Evolutionary conservation across 1,139 yeast species (phyloP).

Genomic region (Debaryomycetaceae sp.): DNA sequence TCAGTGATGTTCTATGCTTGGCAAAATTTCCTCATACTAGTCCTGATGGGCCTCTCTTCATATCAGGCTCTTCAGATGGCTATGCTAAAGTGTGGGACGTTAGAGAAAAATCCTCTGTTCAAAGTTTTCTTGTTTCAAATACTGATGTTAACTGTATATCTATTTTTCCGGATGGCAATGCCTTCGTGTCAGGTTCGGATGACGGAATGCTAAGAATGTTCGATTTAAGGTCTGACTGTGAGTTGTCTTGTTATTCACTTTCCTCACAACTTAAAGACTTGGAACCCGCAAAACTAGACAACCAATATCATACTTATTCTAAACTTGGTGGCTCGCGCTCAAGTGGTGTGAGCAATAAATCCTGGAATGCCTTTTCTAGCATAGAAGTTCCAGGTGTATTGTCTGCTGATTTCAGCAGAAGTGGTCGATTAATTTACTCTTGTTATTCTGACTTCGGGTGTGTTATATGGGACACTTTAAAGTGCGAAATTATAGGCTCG

Average conservation of each 20-base stretch:
- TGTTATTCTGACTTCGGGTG: slow-evolving; percentile 78
- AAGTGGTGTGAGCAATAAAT: neutral
- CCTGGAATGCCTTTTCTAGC: slow-evolving; percentile 15
- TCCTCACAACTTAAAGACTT: slow-evolving; percentile 13
- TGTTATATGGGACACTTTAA: slow-evolving; percentile 74
- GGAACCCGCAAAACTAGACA: neutral
- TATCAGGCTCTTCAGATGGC: slow-evolving; percentile 77
- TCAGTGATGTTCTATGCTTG: slow-evolving; percentile 74
- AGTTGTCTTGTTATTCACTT: slow-evolving; percentile 52
- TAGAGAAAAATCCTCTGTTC: slow-evolving; percentile 51
- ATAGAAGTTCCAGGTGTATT: slow-evolving; percentile 63
- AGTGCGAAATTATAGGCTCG: slow-evolving; percentile 61
- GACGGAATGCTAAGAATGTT: slow-evolving; percentile 71
- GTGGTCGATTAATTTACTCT: slow-evolving; percentile 72
- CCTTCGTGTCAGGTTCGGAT: slow-evolving; percentile 72
- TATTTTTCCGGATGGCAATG: slow-evolving; percentile 67
- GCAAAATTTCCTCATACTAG: slow-evolving; percentile 24
- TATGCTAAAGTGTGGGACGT: slow-evolving; percentile 71
- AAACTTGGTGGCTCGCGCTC: slow-evolving; percentile 3
- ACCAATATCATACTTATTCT: slow-evolving; percentile 1
- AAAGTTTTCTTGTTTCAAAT: slow-evolving; percentile 58
- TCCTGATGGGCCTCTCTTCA: slow-evolving; percentile 33
- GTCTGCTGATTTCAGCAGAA: slow-evolving; percentile 68
- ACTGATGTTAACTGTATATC: slow-evolving; percentile 66
- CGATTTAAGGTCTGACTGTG: slow-evolving; percentile 78